phyloP scores from a whole-genome alignment of 75 land plant genomes.

The Gnetum montanum region DNA sequence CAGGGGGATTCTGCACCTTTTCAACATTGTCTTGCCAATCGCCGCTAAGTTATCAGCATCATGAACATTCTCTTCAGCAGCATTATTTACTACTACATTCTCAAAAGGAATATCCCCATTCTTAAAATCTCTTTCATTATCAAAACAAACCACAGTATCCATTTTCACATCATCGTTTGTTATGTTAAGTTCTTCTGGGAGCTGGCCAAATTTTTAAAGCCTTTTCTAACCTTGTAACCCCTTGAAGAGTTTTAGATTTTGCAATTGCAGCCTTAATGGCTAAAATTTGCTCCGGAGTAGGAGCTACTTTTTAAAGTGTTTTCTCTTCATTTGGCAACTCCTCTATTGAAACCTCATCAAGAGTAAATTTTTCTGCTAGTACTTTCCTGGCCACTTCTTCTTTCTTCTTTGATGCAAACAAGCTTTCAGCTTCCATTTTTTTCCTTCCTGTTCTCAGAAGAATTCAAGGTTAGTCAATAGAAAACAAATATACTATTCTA shows the following conservation, averaged over 20 bases:
- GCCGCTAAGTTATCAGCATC: no score
- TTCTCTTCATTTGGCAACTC: conserved; percentile 38
- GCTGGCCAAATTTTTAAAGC: conserved; percentile 76
- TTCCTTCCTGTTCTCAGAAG: conserved; percentile 59
- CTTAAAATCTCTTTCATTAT: no score
- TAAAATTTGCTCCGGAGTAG: conserved; percentile 82
- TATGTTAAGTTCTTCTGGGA: conserved; percentile 61
- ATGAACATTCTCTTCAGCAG: no score
- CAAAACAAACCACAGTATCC: no score
- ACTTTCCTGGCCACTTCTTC: conserved; percentile 50
- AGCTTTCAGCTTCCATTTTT: conserved; percentile 54
- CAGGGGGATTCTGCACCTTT: no score
- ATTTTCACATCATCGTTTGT: conserved; percentile 16
- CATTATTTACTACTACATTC: no score
- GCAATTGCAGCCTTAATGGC: conserved; percentile 98
- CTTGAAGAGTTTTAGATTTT: conserved; percentile 88
- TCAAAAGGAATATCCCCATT: no score
- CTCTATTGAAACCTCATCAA: conserved; percentile 49
- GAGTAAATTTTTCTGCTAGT: conserved; percentile 60
- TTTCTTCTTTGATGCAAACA: conserved; percentile 68
- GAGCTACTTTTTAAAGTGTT: conserved; percentile 46
- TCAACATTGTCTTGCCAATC: no score
- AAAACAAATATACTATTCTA: not conserved
- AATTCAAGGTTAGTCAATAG: conserved; percentile 2
- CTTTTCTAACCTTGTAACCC: conserved; percentile 93